Conservation (phyloP, 1,284 basidiomycete genomes). For the Thecaphora thlaspeos region DNA sequence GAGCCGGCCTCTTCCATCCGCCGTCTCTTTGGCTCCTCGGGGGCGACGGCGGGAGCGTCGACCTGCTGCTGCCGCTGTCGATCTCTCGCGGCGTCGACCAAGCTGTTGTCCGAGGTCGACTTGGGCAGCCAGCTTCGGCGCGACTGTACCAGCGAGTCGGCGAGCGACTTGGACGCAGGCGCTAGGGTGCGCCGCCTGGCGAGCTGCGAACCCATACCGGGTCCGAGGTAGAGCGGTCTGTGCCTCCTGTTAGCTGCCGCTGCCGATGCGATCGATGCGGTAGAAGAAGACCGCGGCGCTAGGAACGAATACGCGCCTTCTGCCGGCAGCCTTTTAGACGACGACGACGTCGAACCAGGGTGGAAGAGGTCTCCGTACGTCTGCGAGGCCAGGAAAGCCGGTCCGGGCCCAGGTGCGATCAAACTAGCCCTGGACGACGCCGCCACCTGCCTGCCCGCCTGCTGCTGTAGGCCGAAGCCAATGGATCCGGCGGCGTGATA, state of each 20-base stretch:
- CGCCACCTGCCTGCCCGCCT: slow-evolving; percentile 6
- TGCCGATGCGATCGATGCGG: slow-evolving; percentile 6
- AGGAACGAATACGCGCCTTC: slow-evolving; percentile 30
- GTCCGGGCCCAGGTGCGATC: slow-evolving; percentile 7
- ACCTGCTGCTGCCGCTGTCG: slow-evolving; percentile 4
- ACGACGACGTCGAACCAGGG: no score
- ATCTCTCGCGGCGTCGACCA: slow-evolving; percentile 12
- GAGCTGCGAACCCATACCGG: slow-evolving; percentile 20
- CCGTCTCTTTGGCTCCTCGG: slow-evolving; percentile 28
- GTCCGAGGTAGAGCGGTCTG: slow-evolving; percentile 31
- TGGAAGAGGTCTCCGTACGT: slow-evolving; percentile 27
- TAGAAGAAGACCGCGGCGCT: slow-evolving; percentile 18
- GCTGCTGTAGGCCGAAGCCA: neutral
- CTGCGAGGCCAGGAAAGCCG: slow-evolving; percentile 17
- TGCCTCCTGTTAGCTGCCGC: slow-evolving; percentile 4
- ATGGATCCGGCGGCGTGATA: slow-evolving; percentile 4
- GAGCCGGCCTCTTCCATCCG: slow-evolving; percentile 10
- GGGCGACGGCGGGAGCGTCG: slow-evolving; percentile 1
- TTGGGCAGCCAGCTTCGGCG: slow-evolving; percentile 9
- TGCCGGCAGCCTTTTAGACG: no score
- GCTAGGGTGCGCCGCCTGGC: neutral
- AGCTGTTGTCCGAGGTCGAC: slow-evolving; percentile 16
- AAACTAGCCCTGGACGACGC: slow-evolving; percentile 27
- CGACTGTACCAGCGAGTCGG: neutral
- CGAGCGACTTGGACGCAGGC: neutral